Base-by-base conservation (phyloP, 148 eudicot genomes). In the Rhododendron kiyosumense region DNA sequence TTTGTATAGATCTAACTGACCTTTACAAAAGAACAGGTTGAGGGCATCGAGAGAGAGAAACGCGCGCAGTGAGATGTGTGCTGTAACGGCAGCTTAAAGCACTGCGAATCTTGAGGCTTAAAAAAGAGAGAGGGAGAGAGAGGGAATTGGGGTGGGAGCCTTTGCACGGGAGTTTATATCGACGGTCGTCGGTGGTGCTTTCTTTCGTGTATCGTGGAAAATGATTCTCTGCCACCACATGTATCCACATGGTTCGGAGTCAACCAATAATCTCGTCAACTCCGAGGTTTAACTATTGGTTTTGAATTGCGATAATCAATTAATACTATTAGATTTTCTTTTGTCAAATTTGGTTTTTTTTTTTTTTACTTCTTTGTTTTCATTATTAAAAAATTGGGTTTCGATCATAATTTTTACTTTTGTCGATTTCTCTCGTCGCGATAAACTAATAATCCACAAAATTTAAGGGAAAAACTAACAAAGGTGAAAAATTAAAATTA, bases 1-100 rank as follows among this genome's bases (percentile, higher is more conserved):
- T 4, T 28, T 34, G 63, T 26, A 71, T 11, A 71, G 87, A 81
- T 85, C 84, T 80, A 34, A 85, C 84, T 48, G 20, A 80, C 87
- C 79, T 81, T 81, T 34, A 30, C 67, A 34, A 32, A 83, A 32
- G 48, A 5, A 43, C 28, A 83, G 84, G 14, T 54, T 4, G 71
- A 59, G 45, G 4, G 84, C 26, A 71, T 71, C 2, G 38, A 3
- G 15, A 59, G 67, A 36, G 65, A 61, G 43, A 82, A 24, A 30
- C 75, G 20, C 51, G 73, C 1, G 46, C 43, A 36, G 45, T 36
- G 84, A 59, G 48, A 59, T 34, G 17, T 36, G 71, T 36, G 84
- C 73, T 36, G 69, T 30, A 28, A 81, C 83, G 65, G n/a, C 28
- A 52, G 22, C 43, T 26, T 3, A 3, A 81, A 54, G 67, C 69